Conservation (phyloP, 345 rosid genomes). For the Syzygium aromaticum region DNA sequence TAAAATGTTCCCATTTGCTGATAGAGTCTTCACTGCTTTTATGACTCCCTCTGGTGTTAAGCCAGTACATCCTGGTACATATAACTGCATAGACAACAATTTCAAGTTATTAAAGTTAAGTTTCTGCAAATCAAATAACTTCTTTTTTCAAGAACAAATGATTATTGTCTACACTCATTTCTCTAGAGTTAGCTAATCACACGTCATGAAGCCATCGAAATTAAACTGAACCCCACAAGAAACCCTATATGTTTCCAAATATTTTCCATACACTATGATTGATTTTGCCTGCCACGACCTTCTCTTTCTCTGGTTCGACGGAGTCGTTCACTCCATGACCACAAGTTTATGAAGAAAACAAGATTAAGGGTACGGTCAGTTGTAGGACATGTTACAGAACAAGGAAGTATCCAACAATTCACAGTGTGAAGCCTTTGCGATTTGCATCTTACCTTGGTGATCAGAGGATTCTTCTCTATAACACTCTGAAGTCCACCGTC, state of each 20-base stretch:
- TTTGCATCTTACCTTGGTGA: conserved; percentile 34
- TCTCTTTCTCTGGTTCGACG: not conserved
- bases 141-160: not conserved
- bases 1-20: conserved; percentile 15
- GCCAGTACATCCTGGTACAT: conserved; percentile 49
- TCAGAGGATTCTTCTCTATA: conserved; percentile 41
- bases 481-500: conserved; percentile 52
- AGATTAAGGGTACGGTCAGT: not conserved
- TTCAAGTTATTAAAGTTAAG: not conserved
- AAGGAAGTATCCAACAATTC: not conserved
- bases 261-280: not conserved
- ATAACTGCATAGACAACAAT: conserved; percentile 27
- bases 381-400: not conserved
- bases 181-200: not conserved
- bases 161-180: not conserved
- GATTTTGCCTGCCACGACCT: not conserved
- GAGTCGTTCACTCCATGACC: not conserved
- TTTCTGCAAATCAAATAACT: not conserved
- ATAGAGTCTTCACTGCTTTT: conserved; percentile 36
- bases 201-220: not conserved
- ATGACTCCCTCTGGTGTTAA: conserved; percentile 68
- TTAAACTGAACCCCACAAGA: not conserved
- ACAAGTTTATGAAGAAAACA: not conserved
- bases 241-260: not conserved
- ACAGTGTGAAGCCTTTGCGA: not conserved